These are phyloP conservation scores for Cyberlindnera meyerae DNA, from an alignment of 805 yeast species.

Conservation along the genomic window DNA sequence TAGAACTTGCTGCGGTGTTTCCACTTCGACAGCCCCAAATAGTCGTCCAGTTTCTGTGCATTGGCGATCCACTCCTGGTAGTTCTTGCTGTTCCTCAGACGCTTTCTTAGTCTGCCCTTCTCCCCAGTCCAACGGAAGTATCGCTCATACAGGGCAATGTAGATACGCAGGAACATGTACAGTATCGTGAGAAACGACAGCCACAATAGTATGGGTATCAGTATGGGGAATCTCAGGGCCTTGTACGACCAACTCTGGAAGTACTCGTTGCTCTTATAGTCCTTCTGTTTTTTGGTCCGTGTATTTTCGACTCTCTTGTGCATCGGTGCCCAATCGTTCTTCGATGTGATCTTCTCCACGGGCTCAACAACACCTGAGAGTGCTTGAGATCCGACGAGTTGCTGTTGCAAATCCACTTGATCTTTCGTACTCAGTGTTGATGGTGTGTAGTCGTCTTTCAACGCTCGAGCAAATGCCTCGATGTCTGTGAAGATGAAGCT, in stretches of 20 bases:
- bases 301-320: conserved; percentile 20
- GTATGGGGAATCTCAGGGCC: conserved; percentile 62
- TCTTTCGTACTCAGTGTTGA: conserved; percentile 3
- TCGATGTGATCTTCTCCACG: conserved; percentile 35
- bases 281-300: conserved; percentile 9
- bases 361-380: conserved; percentile 2
- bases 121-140: conserved; percentile 57
- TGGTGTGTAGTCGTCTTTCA: conserved; percentile 6
- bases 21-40: conserved; percentile 62
- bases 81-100: conserved; percentile 42
- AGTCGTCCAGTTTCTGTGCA: conserved; percentile 54
- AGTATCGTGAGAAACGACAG: conserved; percentile 41
- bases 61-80: conserved; percentile 60
- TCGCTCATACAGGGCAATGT: conserved; percentile 60
- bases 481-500: conserved; percentile 7
- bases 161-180: conserved; percentile 50
- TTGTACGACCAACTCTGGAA: conserved; percentile 38
- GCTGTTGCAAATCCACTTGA: conserved; percentile 3
- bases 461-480: conserved; percentile 12
- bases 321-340: conserved; percentile 45
- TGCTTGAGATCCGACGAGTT: conserved; percentile 10
- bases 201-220: conserved; percentile 51
- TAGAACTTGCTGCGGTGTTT: conserved; percentile 35
- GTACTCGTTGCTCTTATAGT: conserved; percentile 21
- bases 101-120: conserved; percentile 43